Percentiles rank a stretch among this genome's conserved stretches.
phyloP scores from a whole-genome alignment of 73 alveolate species.

The Paramecium octaurelia region DNA sequence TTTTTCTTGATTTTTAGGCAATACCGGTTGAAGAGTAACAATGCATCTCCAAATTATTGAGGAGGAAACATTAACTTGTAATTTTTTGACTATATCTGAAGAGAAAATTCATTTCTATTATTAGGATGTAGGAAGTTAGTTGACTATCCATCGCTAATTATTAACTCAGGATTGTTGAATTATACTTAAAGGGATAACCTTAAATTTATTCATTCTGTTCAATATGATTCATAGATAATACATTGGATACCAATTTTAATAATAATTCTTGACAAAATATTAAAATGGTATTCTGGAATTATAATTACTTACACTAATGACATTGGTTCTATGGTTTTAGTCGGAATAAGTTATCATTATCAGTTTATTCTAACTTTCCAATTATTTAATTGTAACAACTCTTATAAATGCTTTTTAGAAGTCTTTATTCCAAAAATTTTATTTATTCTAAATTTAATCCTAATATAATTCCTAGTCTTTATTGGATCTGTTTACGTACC shows the following conservation, averaged over 20 bases:
- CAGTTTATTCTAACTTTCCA: too few relatives aligned
- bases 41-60: background rate
- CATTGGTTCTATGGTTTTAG: background rate
- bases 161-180: background rate
- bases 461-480: background rate
- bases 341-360: background rate
- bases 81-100: background rate
- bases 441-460: too few relatives aligned
- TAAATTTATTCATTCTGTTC: background rate
- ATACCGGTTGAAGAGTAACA: background rate
- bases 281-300: too few relatives aligned
- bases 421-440: too few relatives aligned
- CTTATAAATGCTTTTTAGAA: too few relatives aligned
- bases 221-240: background rate
- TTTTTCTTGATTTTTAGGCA: too few relatives aligned
- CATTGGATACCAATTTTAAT: background rate
- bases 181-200: background rate
- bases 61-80: background rate
- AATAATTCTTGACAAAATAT: background rate
- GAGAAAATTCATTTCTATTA: too few relatives aligned
- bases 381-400: too few relatives aligned
- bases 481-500: background rate
- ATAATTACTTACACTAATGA: too few relatives aligned
- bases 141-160: background rate
- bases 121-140: background rate